Evolutionary conservation across 352 stramenopile genomes (phyloP), one percentile per base, ranked within the genome.

Genomic region (Hyaloperonospora brassicae): DNA sequence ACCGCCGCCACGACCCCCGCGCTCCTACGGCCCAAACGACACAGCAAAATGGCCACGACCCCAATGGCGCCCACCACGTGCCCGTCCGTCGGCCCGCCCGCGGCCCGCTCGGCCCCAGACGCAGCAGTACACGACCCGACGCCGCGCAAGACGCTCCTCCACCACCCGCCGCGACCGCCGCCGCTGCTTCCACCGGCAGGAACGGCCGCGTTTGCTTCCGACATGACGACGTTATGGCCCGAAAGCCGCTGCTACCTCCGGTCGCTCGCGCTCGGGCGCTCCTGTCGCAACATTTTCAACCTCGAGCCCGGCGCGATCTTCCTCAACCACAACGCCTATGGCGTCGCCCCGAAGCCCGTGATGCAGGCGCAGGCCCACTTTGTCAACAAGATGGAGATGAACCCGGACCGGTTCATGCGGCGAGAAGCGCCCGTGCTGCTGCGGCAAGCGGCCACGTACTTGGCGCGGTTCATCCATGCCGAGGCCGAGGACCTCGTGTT

Each of bases 311-410:
- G 85, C 61, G 68, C 70, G 45, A 70, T 84, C 43, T 90, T 90
- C 48, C 74, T 93, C 38, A 93, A 93, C 61, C 83, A 90, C 48
- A 89, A 89, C 62, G 73, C 76, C 27, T 93, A 84, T 58, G 83
- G 83, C 52, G 84, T 84, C 43, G 68, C 83, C 0, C 76, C 74
- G 17, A 86, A 84, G 54, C 70, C 75, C 49, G 83, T 93, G 13
- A 79, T 93, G 49, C 78, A 88, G 57, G 83, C 83, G 27, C 83
- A 93, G 23, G 81, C 80, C 11, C 77, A 90, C 56, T 90, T 90
- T 54, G 79, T 90, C 22, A 89, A 89, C 67, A 80, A 86, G 68
- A 91, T 93, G 83, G 83, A 93, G 63, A 77, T 76, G 62, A 91
- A 91, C 35, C 83, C 83, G 4, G 83, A 93, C 56, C 69, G 81